A percentile compares a stretch with the other conserved stretches of the same genome.
phyloP scores from a whole-genome alignment of 139 green algal genomes.

The Haematococcus lacustris region DNA sequence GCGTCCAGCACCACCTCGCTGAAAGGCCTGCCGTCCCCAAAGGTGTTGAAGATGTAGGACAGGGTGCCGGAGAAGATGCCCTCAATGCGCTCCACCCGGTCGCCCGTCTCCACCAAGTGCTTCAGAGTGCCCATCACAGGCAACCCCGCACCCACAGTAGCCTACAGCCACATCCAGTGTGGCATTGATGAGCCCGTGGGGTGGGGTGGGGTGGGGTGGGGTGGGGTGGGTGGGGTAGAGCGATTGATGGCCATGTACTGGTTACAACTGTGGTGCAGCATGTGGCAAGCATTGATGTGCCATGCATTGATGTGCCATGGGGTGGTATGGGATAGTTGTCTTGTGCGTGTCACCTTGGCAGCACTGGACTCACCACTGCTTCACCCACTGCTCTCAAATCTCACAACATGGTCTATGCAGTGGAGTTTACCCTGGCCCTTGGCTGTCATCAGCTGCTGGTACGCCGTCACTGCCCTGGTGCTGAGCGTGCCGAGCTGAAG shows the following conservation, averaged over 20 bases:
- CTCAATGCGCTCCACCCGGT: constrained; percentile 78
- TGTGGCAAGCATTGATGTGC: no score
- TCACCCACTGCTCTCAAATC: no score
- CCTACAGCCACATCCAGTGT: constrained; percentile 16
- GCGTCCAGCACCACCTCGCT: constrained; percentile 76
- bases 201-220: neutral
- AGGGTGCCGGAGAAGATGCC: constrained; percentile 94
- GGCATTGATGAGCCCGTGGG: neutral
- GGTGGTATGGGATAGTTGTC: no score
- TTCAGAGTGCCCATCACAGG: constrained; percentile 92
- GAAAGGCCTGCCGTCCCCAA: constrained; percentile 58
- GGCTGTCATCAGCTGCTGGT: no score
- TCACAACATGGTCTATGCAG: no score
- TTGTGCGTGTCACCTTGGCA: no score
- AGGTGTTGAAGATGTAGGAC: constrained; percentile 97
- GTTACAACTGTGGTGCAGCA: no score
- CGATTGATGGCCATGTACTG: neutral
- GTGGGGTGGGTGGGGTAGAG: neutral
- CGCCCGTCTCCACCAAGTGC: constrained; percentile 82
- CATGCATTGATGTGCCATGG: no score
- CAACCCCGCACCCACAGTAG: constrained; percentile 88
- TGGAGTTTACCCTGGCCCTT: no score
- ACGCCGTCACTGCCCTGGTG: neutral
- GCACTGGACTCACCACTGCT: no score
- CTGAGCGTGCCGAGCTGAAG: neutral